phyloP scores from a whole-genome alignment of 2,329 filamentous ascomycete species.

The Colletotrichum lindemuthianum region DNA sequence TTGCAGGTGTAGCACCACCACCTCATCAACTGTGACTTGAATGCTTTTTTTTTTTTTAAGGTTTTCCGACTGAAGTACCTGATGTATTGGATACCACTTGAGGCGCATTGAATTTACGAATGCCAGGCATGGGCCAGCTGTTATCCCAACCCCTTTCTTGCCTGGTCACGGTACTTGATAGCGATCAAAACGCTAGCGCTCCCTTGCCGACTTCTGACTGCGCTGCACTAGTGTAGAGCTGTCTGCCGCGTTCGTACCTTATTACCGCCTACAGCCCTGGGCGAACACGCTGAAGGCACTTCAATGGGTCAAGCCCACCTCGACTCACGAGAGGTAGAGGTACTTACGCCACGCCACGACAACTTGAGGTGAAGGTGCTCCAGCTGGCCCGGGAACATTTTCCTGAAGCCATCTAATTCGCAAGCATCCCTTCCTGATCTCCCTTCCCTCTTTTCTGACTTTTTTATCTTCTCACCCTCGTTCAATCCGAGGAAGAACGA shows the following conservation, averaged over 20 bases:
- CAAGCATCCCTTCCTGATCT: conserved; percentile 22
- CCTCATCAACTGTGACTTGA: no score
- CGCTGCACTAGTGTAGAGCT: background rate
- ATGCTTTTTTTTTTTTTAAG: no score
- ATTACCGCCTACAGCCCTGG: no score
- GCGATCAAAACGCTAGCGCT: conserved; percentile 9
- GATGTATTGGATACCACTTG: background rate
- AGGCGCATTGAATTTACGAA: conserved; percentile 9
- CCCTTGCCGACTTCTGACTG: conserved; percentile 15
- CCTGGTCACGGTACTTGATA: conserved; percentile 19
- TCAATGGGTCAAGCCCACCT: no score
- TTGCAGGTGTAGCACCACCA: no score
- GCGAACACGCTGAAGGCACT: background rate
- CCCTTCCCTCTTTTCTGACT: conserved; percentile 23
- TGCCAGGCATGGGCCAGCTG: conserved; percentile 27
- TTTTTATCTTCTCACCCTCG: conserved; percentile 28
- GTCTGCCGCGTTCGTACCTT: conserved; percentile 32
- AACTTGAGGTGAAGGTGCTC: background rate
- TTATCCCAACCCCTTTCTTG: conserved; percentile 25
- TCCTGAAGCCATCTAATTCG: conserved; percentile 21
- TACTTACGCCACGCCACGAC: background rate
- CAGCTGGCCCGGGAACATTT: conserved; percentile 25
- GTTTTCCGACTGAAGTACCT: background rate
- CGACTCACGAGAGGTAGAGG: no score
- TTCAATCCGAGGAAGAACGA: conserved; percentile 23